Evolutionary conservation across 352 stramenopile species (phyloP).

Genomic region (Phytophthora vignae): DNA sequence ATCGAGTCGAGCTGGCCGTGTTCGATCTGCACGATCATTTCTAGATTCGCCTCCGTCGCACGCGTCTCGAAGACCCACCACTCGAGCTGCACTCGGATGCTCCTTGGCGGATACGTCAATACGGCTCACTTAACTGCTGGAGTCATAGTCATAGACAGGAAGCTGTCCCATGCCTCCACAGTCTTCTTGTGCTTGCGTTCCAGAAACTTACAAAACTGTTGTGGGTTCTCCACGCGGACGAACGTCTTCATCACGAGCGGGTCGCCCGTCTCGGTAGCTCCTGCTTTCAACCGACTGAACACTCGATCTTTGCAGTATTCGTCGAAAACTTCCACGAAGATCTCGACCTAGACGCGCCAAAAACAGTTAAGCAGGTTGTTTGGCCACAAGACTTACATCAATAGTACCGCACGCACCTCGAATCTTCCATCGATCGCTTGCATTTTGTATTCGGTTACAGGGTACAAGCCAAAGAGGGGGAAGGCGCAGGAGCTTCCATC

Average conservation of each 20-base stretch:
- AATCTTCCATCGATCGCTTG: conserved; percentile 7
- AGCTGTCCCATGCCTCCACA: not conserved
- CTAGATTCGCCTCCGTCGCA: too few relatives aligned
- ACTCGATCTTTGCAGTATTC: not conserved
- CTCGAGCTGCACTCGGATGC: too few relatives aligned
- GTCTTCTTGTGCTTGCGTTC: not conserved
- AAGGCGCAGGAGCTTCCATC: conserved; percentile 1
- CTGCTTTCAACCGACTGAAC: not conserved
- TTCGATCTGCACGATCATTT: too few relatives aligned
- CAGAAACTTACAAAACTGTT: not conserved
- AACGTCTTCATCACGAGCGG: not conserved
- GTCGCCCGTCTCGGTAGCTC: not conserved
- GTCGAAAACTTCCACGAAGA: not conserved
- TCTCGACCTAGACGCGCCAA: conserved; percentile 3
- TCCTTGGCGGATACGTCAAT: too few relatives aligned
- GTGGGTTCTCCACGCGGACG: not conserved
- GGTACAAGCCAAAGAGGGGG: conserved; percentile 8
- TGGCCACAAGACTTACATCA: not conserved
- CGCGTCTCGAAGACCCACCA: too few relatives aligned
- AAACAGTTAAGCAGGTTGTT: not conserved
- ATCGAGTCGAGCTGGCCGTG: too few relatives aligned
- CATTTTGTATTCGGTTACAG: not conserved
- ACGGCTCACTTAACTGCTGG: not conserved
- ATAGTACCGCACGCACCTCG: not conserved
- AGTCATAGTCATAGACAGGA: not conserved